A percentile compares a stretch with the other conserved stretches of the same genome.
These are phyloP conservation scores for Coccinonectria pachysandricola DNA, from an alignment of 2,329 filamentous ascomycete genomes.

Conservation along the genomic window DNA sequence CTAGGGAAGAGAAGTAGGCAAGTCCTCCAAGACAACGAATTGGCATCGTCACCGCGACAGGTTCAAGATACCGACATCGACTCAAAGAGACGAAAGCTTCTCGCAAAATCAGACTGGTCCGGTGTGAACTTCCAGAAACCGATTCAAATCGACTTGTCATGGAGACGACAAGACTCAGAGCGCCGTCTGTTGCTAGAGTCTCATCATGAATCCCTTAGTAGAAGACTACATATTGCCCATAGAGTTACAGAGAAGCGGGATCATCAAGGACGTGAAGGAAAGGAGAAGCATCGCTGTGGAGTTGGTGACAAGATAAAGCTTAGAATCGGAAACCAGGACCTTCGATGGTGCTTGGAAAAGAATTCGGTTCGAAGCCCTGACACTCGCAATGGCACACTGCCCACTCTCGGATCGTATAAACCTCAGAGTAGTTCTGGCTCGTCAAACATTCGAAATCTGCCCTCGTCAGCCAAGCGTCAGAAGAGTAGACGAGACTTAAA, in stretches of 20 bases:
- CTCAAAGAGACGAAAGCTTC: slow-evolving; percentile 15
- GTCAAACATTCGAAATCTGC: background rate
- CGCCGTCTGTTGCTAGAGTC: too few species aligned
- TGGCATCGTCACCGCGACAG: background rate
- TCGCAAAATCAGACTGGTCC: slow-evolving; percentile 22
- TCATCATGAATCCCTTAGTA: too few species aligned
- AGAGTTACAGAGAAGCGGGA: too few species aligned
- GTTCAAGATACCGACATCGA: slow-evolving; percentile 7
- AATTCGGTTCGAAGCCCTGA: slow-evolving; percentile 17
- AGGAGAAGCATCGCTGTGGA: background rate
- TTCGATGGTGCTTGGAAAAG: slow-evolving; percentile 19
- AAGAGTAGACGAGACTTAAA: too few species aligned
- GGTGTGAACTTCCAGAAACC: slow-evolving; percentile 23
- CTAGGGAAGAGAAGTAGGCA: background rate
- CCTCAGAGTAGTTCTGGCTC: background rate
- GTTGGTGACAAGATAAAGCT: slow-evolving; percentile 12
- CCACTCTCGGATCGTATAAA: slow-evolving; percentile 1
- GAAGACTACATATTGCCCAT: too few species aligned
- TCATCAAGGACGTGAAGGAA: background rate
- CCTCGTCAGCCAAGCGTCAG: too few species aligned
- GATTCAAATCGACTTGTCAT: slow-evolving; percentile 12
- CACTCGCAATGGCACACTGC: slow-evolving; percentile 1
- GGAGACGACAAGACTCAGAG: too few species aligned
- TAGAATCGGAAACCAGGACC: slow-evolving; percentile 18
- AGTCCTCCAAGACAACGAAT: slow-evolving; percentile 1